Conservation (phyloP, 495 filamentous ascomycete genomes). For the Penicillium samsonianum region DNA sequence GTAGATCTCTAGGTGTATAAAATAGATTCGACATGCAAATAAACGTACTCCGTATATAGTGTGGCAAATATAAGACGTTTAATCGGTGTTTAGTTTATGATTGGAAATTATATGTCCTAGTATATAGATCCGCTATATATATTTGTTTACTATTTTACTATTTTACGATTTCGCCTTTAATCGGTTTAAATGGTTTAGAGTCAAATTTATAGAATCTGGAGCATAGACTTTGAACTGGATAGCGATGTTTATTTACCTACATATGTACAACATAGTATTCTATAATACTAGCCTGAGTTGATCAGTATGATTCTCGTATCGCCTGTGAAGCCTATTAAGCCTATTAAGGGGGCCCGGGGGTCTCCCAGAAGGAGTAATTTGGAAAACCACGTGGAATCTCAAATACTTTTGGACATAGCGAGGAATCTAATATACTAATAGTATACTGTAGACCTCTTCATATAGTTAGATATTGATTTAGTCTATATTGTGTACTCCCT, state of each 20-base stretch:
- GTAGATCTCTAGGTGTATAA: neutral
- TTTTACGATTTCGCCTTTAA: neutral
- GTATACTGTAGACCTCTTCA: too few species aligned
- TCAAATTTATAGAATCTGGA: neutral
- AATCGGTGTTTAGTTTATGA: too few species aligned
- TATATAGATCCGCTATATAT: constrained; percentile 4
- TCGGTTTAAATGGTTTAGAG: neutral
- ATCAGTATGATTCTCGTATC: neutral
- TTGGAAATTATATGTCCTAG: neutral
- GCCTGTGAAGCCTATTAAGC: neutral
- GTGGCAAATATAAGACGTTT: too few species aligned
- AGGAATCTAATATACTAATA: too few species aligned
- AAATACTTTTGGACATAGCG: neutral
- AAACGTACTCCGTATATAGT: too few species aligned
- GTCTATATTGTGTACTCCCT: too few species aligned
- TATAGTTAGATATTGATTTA: too few species aligned
- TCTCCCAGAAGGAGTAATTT: neutral
- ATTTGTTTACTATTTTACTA: neutral
- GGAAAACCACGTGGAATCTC: neutral
- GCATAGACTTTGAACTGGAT: neutral
- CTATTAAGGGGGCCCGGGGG: constrained; percentile 3
- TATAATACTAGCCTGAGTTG: neutral
- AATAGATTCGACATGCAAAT: too few species aligned
- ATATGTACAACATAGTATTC: neutral
- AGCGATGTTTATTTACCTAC: neutral